Percentiles rank a stretch among this genome's conserved stretches.
These are phyloP conservation scores for Cyclotella cryptica DNA, from an alignment of 108 stramenopile species.

Conservation along the genomic window DNA sequence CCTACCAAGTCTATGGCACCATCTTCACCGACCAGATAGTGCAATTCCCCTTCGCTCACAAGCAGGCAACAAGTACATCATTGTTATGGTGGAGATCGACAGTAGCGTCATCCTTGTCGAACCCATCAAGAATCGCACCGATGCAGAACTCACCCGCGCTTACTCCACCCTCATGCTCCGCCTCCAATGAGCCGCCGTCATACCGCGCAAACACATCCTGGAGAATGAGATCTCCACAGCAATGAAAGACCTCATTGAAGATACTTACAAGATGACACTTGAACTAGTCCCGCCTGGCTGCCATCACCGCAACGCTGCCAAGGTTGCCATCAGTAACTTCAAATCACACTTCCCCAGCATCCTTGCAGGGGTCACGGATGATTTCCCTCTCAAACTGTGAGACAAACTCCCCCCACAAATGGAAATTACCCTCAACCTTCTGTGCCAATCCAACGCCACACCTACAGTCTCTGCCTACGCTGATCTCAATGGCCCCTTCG, in stretches of 20 bases:
- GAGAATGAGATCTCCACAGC: background rate
- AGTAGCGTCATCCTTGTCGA: background rate
- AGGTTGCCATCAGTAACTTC: slow-evolving; percentile 44
- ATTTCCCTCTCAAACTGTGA: slow-evolving; percentile 10
- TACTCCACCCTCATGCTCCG: background rate
- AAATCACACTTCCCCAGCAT: slow-evolving; percentile 50
- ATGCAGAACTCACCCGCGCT: background rate
- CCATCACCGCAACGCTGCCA: slow-evolving; percentile 18
- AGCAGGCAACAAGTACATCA: background rate
- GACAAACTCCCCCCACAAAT: slow-evolving; percentile 11
- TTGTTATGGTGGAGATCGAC: background rate
- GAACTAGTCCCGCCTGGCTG: background rate
- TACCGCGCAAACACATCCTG: background rate
- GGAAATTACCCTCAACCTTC: slow-evolving; percentile 37
- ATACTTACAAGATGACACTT: slow-evolving; percentile 1
- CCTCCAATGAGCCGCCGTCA: background rate
- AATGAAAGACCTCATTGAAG: background rate
- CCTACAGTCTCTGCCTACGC: slow-evolving; percentile 48
- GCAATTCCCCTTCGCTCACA: background rate
- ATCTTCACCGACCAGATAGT: background rate
- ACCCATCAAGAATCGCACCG: background rate
- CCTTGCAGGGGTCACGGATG: slow-evolving; percentile 10
- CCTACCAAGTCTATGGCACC: background rate
- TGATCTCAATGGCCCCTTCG: background rate
- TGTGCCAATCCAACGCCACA: slow-evolving; percentile 42